These are phyloP conservation scores for Ceratonia siliqua DNA, from an alignment of 306 rosid species.

Conservation along the genomic window DNA sequence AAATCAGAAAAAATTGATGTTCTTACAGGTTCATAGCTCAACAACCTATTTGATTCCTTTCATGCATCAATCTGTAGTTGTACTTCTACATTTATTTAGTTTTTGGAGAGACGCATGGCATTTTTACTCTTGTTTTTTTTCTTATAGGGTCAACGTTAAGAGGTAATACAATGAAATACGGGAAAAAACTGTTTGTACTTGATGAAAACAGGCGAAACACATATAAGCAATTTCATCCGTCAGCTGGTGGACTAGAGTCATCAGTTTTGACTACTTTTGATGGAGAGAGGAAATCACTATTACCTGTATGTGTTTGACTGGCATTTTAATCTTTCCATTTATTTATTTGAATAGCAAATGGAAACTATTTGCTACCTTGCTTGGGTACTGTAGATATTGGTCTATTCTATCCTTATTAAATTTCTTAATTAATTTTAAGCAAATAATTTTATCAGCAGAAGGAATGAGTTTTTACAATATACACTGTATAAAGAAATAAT, in stretches of 20 bases:
- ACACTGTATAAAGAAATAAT: background rate
- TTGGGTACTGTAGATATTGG: background rate
- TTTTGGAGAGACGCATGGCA: background rate
- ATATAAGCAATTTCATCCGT: constrained; percentile 41
- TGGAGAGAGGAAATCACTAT: constrained; percentile 53
- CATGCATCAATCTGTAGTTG: background rate
- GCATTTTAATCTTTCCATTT: constrained; percentile 2
- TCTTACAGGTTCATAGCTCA: constrained; percentile 44
- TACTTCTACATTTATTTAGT: background rate
- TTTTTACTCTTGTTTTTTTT: background rate
- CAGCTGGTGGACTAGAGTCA: constrained; percentile 44
- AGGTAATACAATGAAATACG: constrained; percentile 43
- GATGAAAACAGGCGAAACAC: constrained; percentile 66
- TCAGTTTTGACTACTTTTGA: constrained; percentile 62
- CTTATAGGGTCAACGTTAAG: constrained; percentile 44
- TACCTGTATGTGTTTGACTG: constrained; percentile 53
- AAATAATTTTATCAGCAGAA: background rate
- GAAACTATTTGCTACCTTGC: background rate
- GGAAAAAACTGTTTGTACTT: constrained; percentile 47
- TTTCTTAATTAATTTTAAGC: background rate
- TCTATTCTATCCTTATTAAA: background rate
- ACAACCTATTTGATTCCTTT: constrained; percentile 2
- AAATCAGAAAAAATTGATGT: constrained; percentile 55
- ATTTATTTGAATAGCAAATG: background rate
- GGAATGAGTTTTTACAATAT: background rate